These are phyloP conservation scores for Cryptomeria japonica DNA, from an alignment of 75 land plant species.

Conservation along the genomic window DNA sequence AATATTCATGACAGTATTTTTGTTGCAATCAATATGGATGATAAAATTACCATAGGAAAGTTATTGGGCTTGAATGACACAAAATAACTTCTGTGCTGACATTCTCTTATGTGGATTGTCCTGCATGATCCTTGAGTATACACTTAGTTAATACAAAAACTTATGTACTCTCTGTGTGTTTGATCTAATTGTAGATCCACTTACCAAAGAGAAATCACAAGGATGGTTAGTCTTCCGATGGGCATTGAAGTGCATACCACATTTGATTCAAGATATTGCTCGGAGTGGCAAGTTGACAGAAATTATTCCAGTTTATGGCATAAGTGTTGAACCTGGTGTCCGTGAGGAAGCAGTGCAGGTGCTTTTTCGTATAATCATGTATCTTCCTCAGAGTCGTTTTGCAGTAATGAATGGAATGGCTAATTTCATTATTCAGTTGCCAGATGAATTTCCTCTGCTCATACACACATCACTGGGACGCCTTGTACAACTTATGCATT, in stretches of 20 bases:
- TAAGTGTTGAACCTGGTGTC: constrained; percentile 97
- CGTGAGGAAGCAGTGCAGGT: constrained; percentile 99
- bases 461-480: constrained; percentile 93
- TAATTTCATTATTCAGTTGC: constrained; percentile 81
- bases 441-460: constrained; percentile 94
- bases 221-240: constrained; percentile 90
- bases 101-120: not conserved
- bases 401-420: constrained; percentile 98
- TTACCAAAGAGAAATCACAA: constrained; percentile 89
- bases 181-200: constrained; percentile 60
- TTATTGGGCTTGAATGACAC: not conserved
- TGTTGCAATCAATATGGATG: not conserved
- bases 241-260: constrained; percentile 96
- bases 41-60: not conserved
- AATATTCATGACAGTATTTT: not conserved
- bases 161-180: not conserved
- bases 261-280: constrained; percentile 95
- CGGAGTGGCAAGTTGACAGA: constrained; percentile 91
- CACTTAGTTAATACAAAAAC: not conserved
- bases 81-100: not conserved
- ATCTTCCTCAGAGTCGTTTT: constrained; percentile 95
- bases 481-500: constrained; percentile 86
- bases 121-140: not conserved
- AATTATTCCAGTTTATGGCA: constrained; percentile 95
- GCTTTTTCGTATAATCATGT: constrained; percentile 82